Evolutionary conservation across 2,329 filamentous ascomycete species (phyloP).

Genomic region (Bipolaris gigantea): DNA sequence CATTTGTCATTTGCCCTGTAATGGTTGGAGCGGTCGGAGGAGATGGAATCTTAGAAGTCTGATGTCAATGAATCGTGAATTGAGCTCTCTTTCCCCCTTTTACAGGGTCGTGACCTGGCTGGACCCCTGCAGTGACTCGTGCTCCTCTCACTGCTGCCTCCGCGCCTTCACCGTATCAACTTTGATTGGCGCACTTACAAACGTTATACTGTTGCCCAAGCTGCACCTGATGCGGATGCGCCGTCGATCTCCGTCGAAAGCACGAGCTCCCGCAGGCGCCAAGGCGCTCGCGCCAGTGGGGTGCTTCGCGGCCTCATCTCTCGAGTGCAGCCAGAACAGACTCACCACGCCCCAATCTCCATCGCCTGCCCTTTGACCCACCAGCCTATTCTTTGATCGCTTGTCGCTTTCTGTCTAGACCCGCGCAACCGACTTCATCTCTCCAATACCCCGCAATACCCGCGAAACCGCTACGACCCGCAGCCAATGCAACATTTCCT

Average conservation of each 20-base stretch:
- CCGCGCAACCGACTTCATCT: conserved; percentile 6
- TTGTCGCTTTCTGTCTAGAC: conserved; percentile 9
- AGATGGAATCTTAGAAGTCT: conserved; percentile 8
- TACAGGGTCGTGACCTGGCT: background rate
- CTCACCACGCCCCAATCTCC: conserved; percentile 20
- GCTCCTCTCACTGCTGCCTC: background rate
- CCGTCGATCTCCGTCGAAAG: conserved; percentile 25
- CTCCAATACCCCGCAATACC: conserved; percentile 10
- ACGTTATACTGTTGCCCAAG: conserved; percentile 11
- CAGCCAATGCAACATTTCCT: conserved; percentile 62
- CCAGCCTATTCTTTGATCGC: conserved; percentile 16
- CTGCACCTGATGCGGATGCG: conserved; percentile 18
- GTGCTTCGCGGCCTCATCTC: conserved; percentile 29
- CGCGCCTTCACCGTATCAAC: background rate
- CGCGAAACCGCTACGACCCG: conserved; percentile 18
- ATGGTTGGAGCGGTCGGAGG: conserved; percentile 2
- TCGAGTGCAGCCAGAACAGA: conserved; percentile 25
- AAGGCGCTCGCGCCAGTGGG: conserved; percentile 31
- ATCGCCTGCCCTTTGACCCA: conserved; percentile 11
- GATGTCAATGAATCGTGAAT: background rate
- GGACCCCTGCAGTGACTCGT: background rate
- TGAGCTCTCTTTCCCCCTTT: background rate
- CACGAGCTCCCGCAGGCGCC: conserved; percentile 32
- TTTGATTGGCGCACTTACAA: background rate
- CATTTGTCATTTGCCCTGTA: conserved; percentile 29